These are phyloP conservation scores for Aspergillus piperis DNA, from an alignment of 2,329 filamentous ascomycete genomes.

Conservation along the genomic window DNA sequence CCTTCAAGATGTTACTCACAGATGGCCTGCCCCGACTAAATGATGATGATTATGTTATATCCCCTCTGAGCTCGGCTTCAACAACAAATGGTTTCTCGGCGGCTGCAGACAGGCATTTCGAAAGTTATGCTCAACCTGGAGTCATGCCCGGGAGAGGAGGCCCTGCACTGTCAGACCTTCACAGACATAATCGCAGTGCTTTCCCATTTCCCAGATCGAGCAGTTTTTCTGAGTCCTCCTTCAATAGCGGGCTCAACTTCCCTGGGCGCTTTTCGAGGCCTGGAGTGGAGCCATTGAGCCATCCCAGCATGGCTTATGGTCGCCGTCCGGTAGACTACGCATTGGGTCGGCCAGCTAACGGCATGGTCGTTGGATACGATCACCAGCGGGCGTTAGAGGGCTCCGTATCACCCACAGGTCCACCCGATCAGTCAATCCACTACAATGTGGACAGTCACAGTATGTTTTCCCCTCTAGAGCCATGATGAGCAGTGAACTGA, in stretches of 20 bases:
- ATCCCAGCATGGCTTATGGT: conserved; percentile 29
- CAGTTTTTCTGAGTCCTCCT: conserved; percentile 39
- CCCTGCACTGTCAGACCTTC: conserved; percentile 31
- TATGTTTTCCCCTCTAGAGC: conserved; percentile 16
- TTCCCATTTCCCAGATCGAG: conserved; percentile 37
- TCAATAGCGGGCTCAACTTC: conserved; percentile 31
- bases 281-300: conserved; percentile 25
- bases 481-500: conserved; percentile 1
- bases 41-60: conserved; percentile 43
- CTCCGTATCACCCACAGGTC: conserved; percentile 38
- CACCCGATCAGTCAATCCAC: conserved; percentile 26
- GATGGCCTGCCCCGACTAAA: conserved; percentile 35
- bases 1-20: conserved; percentile 35
- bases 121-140: conserved; percentile 29
- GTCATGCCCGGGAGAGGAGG: conserved; percentile 29
- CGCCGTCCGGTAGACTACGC: conserved; percentile 34
- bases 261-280: conserved; percentile 31
- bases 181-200: conserved; percentile 30
- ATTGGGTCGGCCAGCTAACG: conserved; percentile 26
- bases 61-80: conserved; percentile 39
- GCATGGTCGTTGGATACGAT: conserved; percentile 33
- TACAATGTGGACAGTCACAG: conserved; percentile 34
- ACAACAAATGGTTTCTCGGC: conserved; percentile 39
- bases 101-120: conserved; percentile 29
- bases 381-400: conserved; percentile 33